A percentile compares a stretch with the other conserved stretches of the same genome.
These are phyloP conservation scores for Pseudohalonectria lignicola DNA, from an alignment of 2,329 filamentous ascomycete species.

Conservation along the genomic window DNA sequence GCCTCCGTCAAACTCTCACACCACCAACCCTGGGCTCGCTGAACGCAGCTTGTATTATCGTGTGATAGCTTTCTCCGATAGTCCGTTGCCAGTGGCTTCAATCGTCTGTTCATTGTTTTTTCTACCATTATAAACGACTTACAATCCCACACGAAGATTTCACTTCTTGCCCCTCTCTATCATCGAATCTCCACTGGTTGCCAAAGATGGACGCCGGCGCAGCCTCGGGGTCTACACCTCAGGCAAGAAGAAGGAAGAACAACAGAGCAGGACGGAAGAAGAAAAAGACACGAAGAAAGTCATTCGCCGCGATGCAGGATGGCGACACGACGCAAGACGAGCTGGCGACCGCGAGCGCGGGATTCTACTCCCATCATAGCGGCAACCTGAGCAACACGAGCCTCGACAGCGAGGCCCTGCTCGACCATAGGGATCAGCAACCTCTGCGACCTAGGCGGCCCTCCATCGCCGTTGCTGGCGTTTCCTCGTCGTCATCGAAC, in stretches of 20 bases:
- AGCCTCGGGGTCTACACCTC: conserved; percentile 5
- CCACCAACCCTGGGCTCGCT: too few species aligned
- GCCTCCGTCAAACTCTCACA: too few species aligned
- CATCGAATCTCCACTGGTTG: too few species aligned
- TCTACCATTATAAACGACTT: too few species aligned
- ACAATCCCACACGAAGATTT: too few species aligned
- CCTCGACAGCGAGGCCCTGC: conserved; percentile 74
- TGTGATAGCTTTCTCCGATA: too few species aligned
- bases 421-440: conserved; percentile 68
- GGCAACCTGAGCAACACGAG: conserved; percentile 70
- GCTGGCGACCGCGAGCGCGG: conserved; percentile 20
- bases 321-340: conserved; percentile 51
- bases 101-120: too few species aligned
- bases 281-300: conserved; percentile 65
- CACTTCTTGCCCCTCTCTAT: too few species aligned
- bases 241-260: conserved; percentile 46
- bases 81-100: too few species aligned
- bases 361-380: conserved; percentile 37
- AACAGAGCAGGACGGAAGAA: conserved; percentile 66
- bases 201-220: background rate
- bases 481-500: conserved; percentile 21
- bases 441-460: conserved; percentile 53
- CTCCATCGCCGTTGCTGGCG: conserved; percentile 28
- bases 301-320: conserved; percentile 59
- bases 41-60: too few species aligned